Evolutionary conservation across 495 filamentous ascomycete genomes (phyloP), one percentile per base, ranked within the genome.

Genomic region (Podospora anserina): DNA sequence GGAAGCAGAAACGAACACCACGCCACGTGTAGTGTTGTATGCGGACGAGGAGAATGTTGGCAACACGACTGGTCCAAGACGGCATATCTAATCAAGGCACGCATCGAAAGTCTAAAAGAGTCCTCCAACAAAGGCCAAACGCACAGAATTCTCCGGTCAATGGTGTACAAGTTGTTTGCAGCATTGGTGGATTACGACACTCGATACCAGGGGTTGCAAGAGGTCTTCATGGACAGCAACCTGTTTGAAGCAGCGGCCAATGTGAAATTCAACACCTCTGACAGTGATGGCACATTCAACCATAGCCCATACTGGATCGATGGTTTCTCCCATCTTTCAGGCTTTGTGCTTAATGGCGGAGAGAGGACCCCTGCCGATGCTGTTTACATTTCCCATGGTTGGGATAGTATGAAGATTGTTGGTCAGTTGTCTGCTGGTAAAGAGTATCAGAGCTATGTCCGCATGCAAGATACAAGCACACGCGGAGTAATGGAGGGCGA

Each of bases 281-380:
- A 65, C 18, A 75, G 78, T 1, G 80, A 82, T 54, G 88, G 85
- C 57, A 82, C 82, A 65, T 89, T 84, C 72, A 78, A 82, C 30
- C 82, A 82, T 66, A 84, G 83, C 67, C 88, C 88, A 4, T 87
- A 85, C 71, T 90, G 85, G 83, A 88, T 89, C 56, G 89, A 91
- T 71, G 86, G 83, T 60, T 68, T 83, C 61, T 76, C 76, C 7
- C 83, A 87, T 64, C 72, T 88, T 7, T 83, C 87, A 19, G 90
- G 90, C 3, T 92, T 92, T 73, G 83, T 87, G 30, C 84, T 91
- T 77, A 91, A 91, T 71, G 88, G 84, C 13, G 88, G 84, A 66
- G 87, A 88, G 72, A 81, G 76, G 9, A 83, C 83, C 2, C 84
- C 89, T 54, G 82, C 82, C 0, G 84, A 88, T 32, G 77, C 83